Base-by-base conservation (phyloP, 1,284 basidiomycete species). In the Ceratobasidium sp. region DNA sequence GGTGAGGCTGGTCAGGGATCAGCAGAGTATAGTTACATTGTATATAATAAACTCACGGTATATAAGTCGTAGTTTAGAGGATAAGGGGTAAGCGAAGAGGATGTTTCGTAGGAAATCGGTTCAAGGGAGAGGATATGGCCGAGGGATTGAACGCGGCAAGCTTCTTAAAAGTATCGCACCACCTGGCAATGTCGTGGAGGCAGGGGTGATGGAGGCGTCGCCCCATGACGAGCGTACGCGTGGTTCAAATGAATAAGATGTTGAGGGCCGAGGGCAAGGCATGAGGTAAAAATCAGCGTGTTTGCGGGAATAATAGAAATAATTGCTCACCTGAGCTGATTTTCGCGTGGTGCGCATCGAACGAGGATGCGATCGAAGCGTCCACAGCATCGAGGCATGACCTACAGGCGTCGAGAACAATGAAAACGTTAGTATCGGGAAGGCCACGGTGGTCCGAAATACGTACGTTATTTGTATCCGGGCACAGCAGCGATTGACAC, bases 161-260 rank as follows among this genome's bases (percentile, higher is more conserved):
- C 56, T 60, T 60, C 56, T 60, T 60, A 60, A 60, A 20, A 60
- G 13, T 60, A 60, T 60, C 33, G 26, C 31, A 60, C 53, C 56
- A 37, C 56, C 56, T 60, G 56, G 56, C 20, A 60, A 60, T 35
- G 8, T 60, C 56, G 33, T 60, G 56, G 56, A 11, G 17, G 26
- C 13, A 6, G 28, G 26, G 31, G 28, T 17, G 33, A 20, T 60
- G 56, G 56, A 37, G 31, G 56, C 17, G 56, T 60, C 20, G 56
- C n/a, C 17, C 31, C 17, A 33, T 60, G 56, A 20, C n/a, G 11
- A 33, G 56, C 56, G 31, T 60, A 13, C 7, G 26, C 56, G n/a
- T 15, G 15, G 15, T n/a, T 3, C 26, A 17, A 60, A 54, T 54
- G 53, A 54, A 54, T 54, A 54, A 15, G 53, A 54, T 26, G 10